Evolutionary conservation across 345 rosid species (phyloP).

Genomic region (Eucalyptus cladocalyx): DNA sequence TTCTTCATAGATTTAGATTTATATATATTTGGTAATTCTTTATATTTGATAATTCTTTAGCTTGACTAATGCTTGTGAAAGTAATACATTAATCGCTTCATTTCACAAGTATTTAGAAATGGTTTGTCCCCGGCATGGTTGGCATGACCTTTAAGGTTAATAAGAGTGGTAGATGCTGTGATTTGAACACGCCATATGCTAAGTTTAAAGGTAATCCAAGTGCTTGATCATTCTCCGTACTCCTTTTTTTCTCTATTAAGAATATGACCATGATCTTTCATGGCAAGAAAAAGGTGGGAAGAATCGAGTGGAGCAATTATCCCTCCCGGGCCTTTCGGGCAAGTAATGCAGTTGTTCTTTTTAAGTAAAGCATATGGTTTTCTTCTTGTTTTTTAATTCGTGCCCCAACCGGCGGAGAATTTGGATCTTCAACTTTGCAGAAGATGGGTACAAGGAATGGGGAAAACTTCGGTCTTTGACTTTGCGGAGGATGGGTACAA

Average conservation of each 20-base stretch:
- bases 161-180: neutral
- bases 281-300: neutral
- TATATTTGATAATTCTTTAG: neutral
- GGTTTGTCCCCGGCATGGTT: neutral
- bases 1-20: neutral
- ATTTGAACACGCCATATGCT: neutral
- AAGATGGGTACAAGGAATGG: too few relatives aligned
- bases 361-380: neutral
- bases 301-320: neutral
- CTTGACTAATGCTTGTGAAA: neutral
- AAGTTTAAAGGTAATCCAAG: neutral
- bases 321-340: neutral
- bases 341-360: neutral
- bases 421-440: neutral
- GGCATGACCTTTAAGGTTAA: neutral
- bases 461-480: too few relatives aligned
- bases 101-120: neutral
- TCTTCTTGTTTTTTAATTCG: too few relatives aligned
- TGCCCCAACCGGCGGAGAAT: too few relatives aligned
- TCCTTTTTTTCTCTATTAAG: neutral
- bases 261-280: neutral
- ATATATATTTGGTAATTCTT: neutral
- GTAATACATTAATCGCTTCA: neutral
- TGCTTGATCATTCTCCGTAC: neutral
- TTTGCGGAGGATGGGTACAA: too few relatives aligned